phyloP scores from a whole-genome alignment of 495 filamentous ascomycete species.

The Neurospora sp. region DNA sequence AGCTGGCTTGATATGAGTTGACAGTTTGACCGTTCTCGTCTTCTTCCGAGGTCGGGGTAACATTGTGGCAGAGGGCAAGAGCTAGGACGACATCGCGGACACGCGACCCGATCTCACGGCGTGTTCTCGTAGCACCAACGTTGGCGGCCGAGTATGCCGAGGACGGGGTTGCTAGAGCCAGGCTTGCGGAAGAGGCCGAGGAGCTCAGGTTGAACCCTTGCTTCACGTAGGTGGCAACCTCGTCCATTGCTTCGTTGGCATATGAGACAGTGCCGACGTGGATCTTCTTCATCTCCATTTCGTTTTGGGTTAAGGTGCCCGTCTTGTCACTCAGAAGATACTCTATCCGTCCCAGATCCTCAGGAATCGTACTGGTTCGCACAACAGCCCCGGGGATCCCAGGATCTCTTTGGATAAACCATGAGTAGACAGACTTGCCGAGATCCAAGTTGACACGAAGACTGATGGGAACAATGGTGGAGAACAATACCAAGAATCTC shows the following conservation, averaged over 20 bases:
- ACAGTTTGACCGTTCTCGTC: conserved; percentile 67
- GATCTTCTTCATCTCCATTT: conserved; percentile 98
- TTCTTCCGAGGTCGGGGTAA: conserved; percentile 76
- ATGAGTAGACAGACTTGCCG: conserved; percentile 91
- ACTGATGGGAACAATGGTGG: conserved; percentile 95
- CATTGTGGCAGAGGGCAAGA: conserved; percentile 92
- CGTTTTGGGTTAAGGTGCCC: conserved; percentile 92
- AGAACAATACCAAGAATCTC: conserved; percentile 95
- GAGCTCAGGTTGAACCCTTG: conserved; percentile 60
- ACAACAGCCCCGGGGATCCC: conserved; percentile 89
- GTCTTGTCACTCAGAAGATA: conserved; percentile 97
- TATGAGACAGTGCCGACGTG: conserved; percentile 98
- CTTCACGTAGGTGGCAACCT: conserved; percentile 74
- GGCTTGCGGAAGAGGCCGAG: conserved; percentile 19
- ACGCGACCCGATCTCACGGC: conserved; percentile 85
- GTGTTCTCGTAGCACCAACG: conserved; percentile 60
- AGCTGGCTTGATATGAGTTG: conserved; percentile 90
- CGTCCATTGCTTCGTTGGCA: conserved; percentile 96
- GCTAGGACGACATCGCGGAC: conserved; percentile 87
- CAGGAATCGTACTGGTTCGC: conserved; percentile 91
- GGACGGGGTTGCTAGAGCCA: conserved; percentile 60
- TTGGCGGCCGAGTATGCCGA: conserved; percentile 52
- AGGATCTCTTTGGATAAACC: conserved; percentile 85
- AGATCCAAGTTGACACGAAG: conserved; percentile 93
- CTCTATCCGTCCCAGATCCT: conserved; percentile 91